These are phyloP conservation scores for Themeda triandra DNA, from an alignment of 176 grass and related monocot species.

Conservation along the genomic window DNA sequence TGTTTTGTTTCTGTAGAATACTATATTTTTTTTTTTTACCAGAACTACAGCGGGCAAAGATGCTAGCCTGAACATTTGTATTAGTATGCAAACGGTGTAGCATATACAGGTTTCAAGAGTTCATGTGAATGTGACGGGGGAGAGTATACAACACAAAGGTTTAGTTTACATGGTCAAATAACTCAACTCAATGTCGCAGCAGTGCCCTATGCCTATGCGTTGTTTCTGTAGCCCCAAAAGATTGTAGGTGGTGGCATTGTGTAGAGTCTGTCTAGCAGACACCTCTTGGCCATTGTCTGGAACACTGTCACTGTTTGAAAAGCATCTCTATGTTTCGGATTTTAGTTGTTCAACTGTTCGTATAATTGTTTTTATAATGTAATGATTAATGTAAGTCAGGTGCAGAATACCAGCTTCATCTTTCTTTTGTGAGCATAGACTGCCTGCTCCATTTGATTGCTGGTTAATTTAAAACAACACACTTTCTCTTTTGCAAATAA, in stretches of 20 bases:
- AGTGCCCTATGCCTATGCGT: neutral
- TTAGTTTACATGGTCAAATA: neutral
- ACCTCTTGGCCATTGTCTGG: neutral
- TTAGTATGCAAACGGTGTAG: neutral
- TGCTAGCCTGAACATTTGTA: neutral
- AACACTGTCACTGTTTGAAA: neutral
- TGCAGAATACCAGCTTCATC: conserved; percentile 5
- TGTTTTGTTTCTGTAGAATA: conserved; percentile 3
- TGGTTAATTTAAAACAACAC: neutral
- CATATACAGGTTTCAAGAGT: neutral
- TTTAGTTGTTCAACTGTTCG: neutral
- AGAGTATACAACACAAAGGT: neutral
- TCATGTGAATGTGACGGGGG: neutral
- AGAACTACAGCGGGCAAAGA: neutral
- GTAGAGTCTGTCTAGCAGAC: neutral
- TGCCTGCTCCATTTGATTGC: neutral
- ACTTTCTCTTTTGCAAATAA: neutral
- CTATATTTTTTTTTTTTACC: neutral
- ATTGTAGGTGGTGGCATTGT: neutral
- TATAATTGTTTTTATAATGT: conserved; percentile 11
- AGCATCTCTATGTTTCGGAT: neutral
- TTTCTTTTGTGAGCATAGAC: neutral
- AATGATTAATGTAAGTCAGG: conserved; percentile 1
- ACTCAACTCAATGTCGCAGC: neutral
- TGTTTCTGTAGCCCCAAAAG: neutral